Base-by-base conservation (phyloP, 352 stramenopile genomes). In the Phytophthora multivora region DNA sequence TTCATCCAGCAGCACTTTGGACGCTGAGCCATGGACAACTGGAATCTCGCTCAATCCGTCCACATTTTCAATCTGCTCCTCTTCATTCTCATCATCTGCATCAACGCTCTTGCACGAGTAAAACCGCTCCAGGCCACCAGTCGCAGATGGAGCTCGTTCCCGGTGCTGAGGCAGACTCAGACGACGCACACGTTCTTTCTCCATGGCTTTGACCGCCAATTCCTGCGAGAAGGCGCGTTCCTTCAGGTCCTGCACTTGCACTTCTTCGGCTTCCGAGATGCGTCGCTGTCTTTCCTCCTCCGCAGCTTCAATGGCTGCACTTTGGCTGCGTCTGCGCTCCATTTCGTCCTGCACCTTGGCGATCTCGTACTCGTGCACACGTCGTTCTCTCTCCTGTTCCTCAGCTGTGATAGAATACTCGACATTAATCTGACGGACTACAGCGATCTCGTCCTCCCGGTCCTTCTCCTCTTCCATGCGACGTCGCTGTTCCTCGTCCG, bases 391-490 rank as follows among this genome's bases (percentile, higher is more conserved):
- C 53, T 92, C 83, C 41, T 86, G 75, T 25, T 90, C 75, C 18
- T 79, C 80, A 3, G 75, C 79, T 0, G 61, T 68, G 46, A 89
- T 86, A 1, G 77, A 87, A 33, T 73, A 79, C 61, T 90, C 79
- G 15, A 88, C 74, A 53, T 92, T 90, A 66, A 90, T 90, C 66
- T 90, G 77, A 9, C 83, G 80, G 43, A 90, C 79, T 47, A 92
- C 75, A 21, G 59, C 77, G 12, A 79, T n/a, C 43, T 92, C 80
- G 33, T 88, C 63, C 49, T 90, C 80, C 4, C 68, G 58, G 56
- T 87, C 75, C 18, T 77, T 75, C 1, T 52, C 68, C 45, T 90
- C 83, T 6, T 78, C 67, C 0, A 90, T 39, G 30, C 80, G 79
- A 15, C 83, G 80, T 38, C 73, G 62, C 18, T 75, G 79, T 60